A percentile compares a stretch with the other conserved stretches of the same genome.
Evolutionary conservation across 176 grass and related monocot species (phyloP).

Genomic region (Juncus inflexus): DNA sequence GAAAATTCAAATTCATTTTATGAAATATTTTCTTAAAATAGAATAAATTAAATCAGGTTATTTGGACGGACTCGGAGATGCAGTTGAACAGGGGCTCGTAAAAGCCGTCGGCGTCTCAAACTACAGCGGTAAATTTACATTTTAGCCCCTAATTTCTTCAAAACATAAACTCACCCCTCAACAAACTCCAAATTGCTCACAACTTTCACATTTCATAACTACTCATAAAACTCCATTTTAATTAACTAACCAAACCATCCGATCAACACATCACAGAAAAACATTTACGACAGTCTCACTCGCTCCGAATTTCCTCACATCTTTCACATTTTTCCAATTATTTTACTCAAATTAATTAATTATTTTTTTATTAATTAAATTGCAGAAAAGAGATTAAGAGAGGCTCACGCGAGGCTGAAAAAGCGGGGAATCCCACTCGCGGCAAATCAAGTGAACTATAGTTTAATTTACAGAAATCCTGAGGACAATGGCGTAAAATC

Average conservation of each 20-base stretch:
- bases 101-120: slow-evolving; percentile 95
- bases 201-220: too few species aligned
- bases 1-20: background rate
- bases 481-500: slow-evolving; percentile 66
- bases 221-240: too few species aligned
- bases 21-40: slow-evolving; percentile 14
- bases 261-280: too few species aligned
- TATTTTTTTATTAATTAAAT: too few species aligned
- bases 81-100: slow-evolving; percentile 87
- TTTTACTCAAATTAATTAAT: too few species aligned
- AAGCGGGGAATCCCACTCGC: slow-evolving; percentile 68
- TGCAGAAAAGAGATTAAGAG: slow-evolving; percentile 57
- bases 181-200: too few species aligned
- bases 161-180: too few species aligned
- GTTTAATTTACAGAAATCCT: slow-evolving; percentile 61
- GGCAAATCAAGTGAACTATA: slow-evolving; percentile 75
- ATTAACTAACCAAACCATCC: too few species aligned
- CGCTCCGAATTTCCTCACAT: too few species aligned
- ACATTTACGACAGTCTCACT: too few species aligned
- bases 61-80: slow-evolving; percentile 85
- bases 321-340: too few species aligned
- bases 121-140: slow-evolving; percentile 48
- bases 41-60: slow-evolving; percentile 39
- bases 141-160: too few species aligned
- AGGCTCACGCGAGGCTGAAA: slow-evolving; percentile 57